phyloP scores from a whole-genome alignment of 2,329 filamentous ascomycete species.

The Venturiaceae sp. region DNA sequence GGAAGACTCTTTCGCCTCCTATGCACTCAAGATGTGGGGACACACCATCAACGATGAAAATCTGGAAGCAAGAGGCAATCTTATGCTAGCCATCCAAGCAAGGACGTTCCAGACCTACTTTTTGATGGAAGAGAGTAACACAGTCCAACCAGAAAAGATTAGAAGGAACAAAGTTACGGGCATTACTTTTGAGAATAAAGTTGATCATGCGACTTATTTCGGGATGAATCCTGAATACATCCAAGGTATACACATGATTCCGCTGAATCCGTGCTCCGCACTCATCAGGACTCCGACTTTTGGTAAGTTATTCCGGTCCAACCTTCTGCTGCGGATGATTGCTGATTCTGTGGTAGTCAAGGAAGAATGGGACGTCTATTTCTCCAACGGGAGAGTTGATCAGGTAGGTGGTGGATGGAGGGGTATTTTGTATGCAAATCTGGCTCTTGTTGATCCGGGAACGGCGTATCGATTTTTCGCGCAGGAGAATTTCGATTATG shows the following conservation, averaged over 20 bases:
- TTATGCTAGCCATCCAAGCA: constrained; percentile 73
- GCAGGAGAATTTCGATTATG: constrained; percentile 51
- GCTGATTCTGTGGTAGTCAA: not conserved
- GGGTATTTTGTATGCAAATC: constrained; percentile 74
- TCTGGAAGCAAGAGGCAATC: constrained; percentile 72
- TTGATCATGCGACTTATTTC: constrained; percentile 62
- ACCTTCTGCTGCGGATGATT: not conserved
- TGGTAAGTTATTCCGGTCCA: constrained; percentile 34
- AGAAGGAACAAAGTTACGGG: constrained; percentile 64
- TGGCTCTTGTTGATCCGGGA: constrained; percentile 64
- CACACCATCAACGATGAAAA: constrained; percentile 61
- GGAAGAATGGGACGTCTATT: constrained; percentile 65
- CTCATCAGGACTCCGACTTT: constrained; percentile 60
- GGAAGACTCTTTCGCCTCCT: constrained; percentile 81
- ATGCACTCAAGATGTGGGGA: constrained; percentile 93
- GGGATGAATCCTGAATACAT: constrained; percentile 18
- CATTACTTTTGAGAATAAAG: constrained; percentile 86
- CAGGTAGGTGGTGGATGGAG: constrained; percentile 69
- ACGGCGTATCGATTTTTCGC: constrained; percentile 69
- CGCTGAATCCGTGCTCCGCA: constrained; percentile 57
- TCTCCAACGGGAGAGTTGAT: constrained; percentile 57
- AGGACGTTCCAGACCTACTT: constrained; percentile 73
- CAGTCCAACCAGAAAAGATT: constrained; percentile 64
- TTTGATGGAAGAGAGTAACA: constrained; percentile 63
- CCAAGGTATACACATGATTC: constrained; percentile 75